Base-by-base conservation (phyloP, 2,329 filamentous ascomycete genomes). In the Stagonosporopsis rhizophila region DNA sequence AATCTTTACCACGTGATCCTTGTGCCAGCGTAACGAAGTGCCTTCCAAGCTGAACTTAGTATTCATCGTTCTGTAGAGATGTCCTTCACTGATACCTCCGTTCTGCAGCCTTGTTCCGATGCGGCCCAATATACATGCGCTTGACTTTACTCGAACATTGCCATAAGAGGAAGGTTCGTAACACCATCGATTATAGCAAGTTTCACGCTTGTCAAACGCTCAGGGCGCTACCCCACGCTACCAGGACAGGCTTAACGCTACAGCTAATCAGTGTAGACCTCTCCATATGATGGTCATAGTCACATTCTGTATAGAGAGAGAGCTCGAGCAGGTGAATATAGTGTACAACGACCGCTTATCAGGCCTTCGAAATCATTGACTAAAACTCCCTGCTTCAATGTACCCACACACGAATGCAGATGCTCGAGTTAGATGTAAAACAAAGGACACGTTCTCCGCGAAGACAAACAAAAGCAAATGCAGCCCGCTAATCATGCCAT, bases 401-500 rank as follows among this genome's bases (percentile, higher is more conserved):
- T 23, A 38, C 27, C 30, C 39, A n/a, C 25, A 35, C 35, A 42
- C 20, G 9, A 38, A n/a, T 15, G 30, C 12, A 32, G 14, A n/a
- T n/a, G 5, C 30, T 14, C 30, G 14, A 32, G 30, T 14, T 32
- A 32, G 30, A 32, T 32, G 30, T 32, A n/a, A 32, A 32, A 32
- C 14, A 32, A 41, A 45, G 14, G 32, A 28, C 32, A 35, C 17
- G 28, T n/a, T 19, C 39, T 32, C 30, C 14, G 25, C n/a, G 32
- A 14, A 14, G 41, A 46, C 35, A 46, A 45, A 46, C 39, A 19
- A 56, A 50, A 56, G 37, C 52, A 56, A 35, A 56, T 56, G 52
- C 46, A 50, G 22, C 52, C 46, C 52, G 52, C 52, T 56, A 46
- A 27, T 46, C 46, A 56, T 56, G 52, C 52, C 22, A 50, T 27